Evolutionary conservation across 768 basidiomycete genomes (phyloP).

Genomic region (Hortiboletus campestris): DNA sequence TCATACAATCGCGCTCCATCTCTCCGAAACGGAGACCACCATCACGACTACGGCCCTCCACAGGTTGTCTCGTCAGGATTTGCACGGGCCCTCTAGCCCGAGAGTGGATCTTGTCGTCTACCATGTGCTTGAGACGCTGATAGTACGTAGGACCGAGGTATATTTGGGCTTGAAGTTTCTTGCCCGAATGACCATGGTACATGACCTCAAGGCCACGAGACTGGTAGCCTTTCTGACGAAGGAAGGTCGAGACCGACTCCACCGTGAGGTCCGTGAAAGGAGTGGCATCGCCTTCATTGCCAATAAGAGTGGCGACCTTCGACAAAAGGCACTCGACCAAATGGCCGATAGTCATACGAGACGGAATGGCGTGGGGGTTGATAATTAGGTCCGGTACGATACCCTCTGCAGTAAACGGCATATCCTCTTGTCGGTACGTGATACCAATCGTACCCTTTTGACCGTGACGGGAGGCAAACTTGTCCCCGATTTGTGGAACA

Average conservation of each 20-base stretch:
- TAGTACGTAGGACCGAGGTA: constrained; percentile 99
- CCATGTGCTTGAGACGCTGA: constrained; percentile 99
- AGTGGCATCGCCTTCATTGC: constrained; percentile 97
- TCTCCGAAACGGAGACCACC: constrained; percentile 99
- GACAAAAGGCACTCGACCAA: constrained; percentile 97
- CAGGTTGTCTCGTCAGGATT: constrained; percentile 95
- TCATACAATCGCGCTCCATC: constrained; percentile 99
- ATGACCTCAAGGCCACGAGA: constrained; percentile 96
- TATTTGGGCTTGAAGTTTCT: constrained; percentile 95
- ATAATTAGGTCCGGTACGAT: constrained; percentile 97
- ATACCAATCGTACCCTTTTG: constrained; percentile 99
- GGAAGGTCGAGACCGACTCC: constrained; percentile 91
- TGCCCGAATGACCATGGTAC: constrained; percentile 99
- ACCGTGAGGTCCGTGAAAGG: constrained; percentile 98
- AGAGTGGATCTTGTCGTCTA: constrained; percentile 99
- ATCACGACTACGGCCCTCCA: constrained; percentile 97
- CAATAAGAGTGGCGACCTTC: constrained; percentile 94
- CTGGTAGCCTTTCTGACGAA: constrained; percentile 90
- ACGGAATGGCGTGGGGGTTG: constrained; percentile 99
- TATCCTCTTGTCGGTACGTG: constrained; percentile 99
- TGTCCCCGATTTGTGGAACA: constrained; percentile 97
- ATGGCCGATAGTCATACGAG: constrained; percentile 99
- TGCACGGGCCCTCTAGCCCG: constrained; percentile 96
- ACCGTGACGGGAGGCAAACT: constrained; percentile 98
- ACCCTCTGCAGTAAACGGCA: constrained; percentile 98